Base-by-base conservation (phyloP, 2,329 filamentous ascomycete species). In the Fusarium sp. region DNA sequence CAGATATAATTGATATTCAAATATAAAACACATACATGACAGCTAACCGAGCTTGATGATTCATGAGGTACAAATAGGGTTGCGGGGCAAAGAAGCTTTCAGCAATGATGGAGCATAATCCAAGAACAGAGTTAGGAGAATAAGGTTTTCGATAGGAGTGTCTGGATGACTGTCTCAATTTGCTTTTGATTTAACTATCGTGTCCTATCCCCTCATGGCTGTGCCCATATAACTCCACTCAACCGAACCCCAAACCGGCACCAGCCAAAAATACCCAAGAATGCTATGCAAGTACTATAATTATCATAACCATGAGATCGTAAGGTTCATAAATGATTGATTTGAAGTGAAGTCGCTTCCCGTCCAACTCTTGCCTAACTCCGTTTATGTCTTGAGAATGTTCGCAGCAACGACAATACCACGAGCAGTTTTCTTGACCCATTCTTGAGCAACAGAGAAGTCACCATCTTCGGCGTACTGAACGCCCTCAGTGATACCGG, bases 401-500 rank as follows among this genome's bases (percentile, higher is more conserved):
- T 80, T 79, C 0, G 80, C 80, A 7, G 81, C 80, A 22, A 76
- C 69, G 2, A 80, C 62, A 36, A 82, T 82, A 0, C 78, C 81
- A 0, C 76, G 72, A 4, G 81, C 80, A 22, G 80, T 81, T 73
- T 78, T 81, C 10, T 70, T 70, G 3, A 82, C 79, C 81, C 81
- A 82, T 46, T 81, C 80, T 17, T 79, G 63, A 0, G 81, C 81
- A 13, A 77, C 55, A 0, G 75, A 73, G 17, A 80, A 75, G 36
- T 76, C 65, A 12, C 71, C 65, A 5, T 67, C 62, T 14, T 80
- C 68, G 3, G 77, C 88, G 57, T 88, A 87, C 71, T 90, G 87
- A 2, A 90, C 87, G 59, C 91, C 92, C 8, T 91, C 91, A 79
- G 90, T 91, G 74, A 93, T 89, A 27, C 90, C 91, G 17, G 89